Percentiles rank a stretch among this genome's conserved stretches.
These are phyloP conservation scores for Alternaria brassicae DNA, from an alignment of 2,329 filamentous ascomycete genomes.

Conservation along the genomic window DNA sequence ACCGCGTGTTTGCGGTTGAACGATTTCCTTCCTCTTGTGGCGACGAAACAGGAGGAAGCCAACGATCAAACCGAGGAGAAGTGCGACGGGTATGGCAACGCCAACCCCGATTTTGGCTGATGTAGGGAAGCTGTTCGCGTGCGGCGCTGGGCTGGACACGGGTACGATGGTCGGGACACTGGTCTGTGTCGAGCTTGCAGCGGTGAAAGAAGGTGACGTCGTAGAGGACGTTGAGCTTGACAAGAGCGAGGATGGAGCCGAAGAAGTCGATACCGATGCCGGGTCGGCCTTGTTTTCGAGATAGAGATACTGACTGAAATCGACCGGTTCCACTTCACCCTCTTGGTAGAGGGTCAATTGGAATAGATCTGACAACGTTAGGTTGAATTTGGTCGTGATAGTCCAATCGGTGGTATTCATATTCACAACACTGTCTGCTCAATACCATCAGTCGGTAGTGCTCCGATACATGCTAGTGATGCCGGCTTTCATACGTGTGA, in stretches of 20 bases:
- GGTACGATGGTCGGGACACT: neutral
- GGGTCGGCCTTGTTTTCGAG: neutral
- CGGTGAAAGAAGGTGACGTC: neutral
- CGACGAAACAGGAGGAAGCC: conserved; percentile 2
- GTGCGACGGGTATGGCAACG: conserved; percentile 1
- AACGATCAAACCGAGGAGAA: neutral
- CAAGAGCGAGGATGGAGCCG: neutral
- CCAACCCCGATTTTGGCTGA: conserved; percentile 4
- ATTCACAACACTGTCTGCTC: neutral
- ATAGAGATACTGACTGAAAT: neutral
- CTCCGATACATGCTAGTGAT: neutral
- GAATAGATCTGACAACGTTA: neutral
- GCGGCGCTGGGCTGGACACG: neutral
- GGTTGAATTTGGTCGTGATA: neutral
- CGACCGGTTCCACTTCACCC: neutral
- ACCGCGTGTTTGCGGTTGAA: neutral
- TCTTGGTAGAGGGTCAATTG: neutral
- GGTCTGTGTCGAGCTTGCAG: neutral
- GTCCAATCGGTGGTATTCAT: neutral
- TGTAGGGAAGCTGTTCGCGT: neutral
- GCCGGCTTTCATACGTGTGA: neutral
- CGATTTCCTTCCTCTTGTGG: neutral
- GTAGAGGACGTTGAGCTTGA: neutral
- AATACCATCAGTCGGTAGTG: neutral
- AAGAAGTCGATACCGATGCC: neutral